Evolutionary conservation across 768 basidiomycete species (phyloP).

Genomic region (Russula vinacea): DNA sequence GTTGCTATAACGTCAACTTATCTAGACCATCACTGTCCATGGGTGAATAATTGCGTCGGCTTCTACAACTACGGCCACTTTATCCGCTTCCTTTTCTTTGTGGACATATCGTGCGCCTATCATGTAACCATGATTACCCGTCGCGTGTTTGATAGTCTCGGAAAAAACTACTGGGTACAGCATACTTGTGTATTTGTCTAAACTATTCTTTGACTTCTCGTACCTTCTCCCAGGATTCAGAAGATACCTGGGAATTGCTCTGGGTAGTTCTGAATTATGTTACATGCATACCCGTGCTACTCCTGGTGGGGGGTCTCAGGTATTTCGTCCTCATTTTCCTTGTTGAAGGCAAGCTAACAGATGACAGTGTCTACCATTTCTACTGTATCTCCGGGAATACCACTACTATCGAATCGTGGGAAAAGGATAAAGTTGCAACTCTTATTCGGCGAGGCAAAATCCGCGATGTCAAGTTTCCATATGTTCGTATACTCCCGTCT

Average conservation of each 20-base stretch:
- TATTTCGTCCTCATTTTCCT: constrained; percentile 33
- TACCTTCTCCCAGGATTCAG: constrained; percentile 58
- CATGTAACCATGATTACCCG: constrained; percentile 80
- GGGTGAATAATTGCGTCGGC: constrained; percentile 94
- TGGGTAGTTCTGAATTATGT: constrained; percentile 88
- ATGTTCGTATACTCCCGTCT: constrained; percentile 50
- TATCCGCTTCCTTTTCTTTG: constrained; percentile 87
- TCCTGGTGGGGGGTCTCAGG: constrained; percentile 92
- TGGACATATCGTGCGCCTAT: constrained; percentile 85
- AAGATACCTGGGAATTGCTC: constrained; percentile 64
- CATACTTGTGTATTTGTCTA: constrained; percentile 23
- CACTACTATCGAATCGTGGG: constrained; percentile 97
- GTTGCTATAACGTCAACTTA: no score
- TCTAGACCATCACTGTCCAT: constrained; percentile 86
- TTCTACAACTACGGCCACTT: constrained; percentile 88
- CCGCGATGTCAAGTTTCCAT: constrained; percentile 89
- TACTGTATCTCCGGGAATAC: constrained; percentile 72
- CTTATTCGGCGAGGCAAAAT: constrained; percentile 84
- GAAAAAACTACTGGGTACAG: constrained; percentile 50
- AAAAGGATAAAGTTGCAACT: constrained; percentile 91
- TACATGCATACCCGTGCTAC: constrained; percentile 77
- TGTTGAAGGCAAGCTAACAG: constrained; percentile 27
- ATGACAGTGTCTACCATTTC: constrained; percentile 77
- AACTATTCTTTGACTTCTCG: background rate
- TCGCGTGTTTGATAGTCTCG: constrained; percentile 52